phyloP scores from a whole-genome alignment of 306 rosid genomes.

The Corylus avellana region DNA sequence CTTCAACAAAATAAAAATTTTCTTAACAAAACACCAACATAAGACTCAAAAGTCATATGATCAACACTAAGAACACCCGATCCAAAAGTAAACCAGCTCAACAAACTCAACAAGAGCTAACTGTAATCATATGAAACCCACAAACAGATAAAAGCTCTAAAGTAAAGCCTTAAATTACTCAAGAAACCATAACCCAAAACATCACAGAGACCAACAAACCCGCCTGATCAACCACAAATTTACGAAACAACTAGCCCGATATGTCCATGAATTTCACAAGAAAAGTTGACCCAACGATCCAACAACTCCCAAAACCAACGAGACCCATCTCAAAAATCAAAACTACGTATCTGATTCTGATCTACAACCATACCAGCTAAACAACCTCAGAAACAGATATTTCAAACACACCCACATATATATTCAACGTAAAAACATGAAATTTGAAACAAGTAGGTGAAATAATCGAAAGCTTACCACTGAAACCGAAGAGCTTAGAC shows the following conservation, averaged over 20 bases:
- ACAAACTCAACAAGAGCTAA: background rate
- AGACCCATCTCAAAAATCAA: constrained; percentile 4
- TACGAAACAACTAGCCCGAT: background rate
- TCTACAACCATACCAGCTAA: constrained; percentile 24
- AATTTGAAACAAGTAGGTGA: background rate
- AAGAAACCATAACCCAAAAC: background rate
- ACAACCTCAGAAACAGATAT: constrained; percentile 15
- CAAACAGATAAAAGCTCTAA: background rate
- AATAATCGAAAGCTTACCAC: constrained; percentile 50
- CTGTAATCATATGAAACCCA: background rate
- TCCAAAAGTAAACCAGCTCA: background rate
- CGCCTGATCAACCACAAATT: constrained; percentile 1
- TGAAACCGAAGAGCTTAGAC: constrained; percentile 78
- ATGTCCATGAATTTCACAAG: background rate
- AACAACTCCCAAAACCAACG: background rate
- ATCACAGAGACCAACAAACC: background rate
- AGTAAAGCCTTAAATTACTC: background rate
- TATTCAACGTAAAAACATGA: constrained; percentile 3
- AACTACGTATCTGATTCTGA: constrained; percentile 19
- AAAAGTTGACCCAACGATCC: background rate
- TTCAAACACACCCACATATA: constrained; percentile 7
- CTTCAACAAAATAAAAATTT: background rate
- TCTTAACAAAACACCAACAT: background rate
- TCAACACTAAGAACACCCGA: background rate
- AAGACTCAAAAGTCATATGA: constrained; percentile 1